These are phyloP conservation scores for Pelargonium fulgidum DNA, from an alignment of 441 rosid species.

Conservation along the genomic window DNA sequence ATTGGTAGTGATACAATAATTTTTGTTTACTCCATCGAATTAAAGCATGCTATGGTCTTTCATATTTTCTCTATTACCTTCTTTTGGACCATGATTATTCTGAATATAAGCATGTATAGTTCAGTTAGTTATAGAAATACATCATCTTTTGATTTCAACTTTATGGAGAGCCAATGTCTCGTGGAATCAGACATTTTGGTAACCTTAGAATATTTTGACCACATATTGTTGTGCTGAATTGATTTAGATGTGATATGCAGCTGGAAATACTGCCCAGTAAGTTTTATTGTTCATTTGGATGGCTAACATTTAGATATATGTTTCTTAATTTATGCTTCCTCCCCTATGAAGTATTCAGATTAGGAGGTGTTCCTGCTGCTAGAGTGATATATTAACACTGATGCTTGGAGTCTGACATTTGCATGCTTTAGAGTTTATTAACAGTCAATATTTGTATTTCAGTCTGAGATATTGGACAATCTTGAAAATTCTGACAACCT, in stretches of 20 bases:
- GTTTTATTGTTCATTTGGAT: neutral
- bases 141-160: neutral
- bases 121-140: neutral
- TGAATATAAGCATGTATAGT: neutral
- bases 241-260: slow-evolving; percentile 7
- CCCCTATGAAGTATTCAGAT: slow-evolving; percentile 1
- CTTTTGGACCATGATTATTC: neutral
- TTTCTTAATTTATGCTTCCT: neutral
- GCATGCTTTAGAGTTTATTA: neutral
- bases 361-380: neutral
- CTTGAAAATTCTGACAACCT: too few relatives aligned
- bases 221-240: neutral
- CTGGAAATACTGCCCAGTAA: neutral
- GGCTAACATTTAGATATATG: neutral
- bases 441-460: neutral
- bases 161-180: neutral
- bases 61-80: neutral
- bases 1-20: slow-evolving; percentile 4
- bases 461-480: slow-evolving; percentile 3
- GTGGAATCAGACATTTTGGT: neutral
- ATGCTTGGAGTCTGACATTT: slow-evolving; percentile 1
- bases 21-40: neutral
- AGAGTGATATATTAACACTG: neutral
- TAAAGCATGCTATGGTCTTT: neutral
- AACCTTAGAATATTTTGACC: neutral